phyloP scores from a whole-genome alignment of 768 basidiomycete species.

The Xanthoconium stramineum region DNA sequence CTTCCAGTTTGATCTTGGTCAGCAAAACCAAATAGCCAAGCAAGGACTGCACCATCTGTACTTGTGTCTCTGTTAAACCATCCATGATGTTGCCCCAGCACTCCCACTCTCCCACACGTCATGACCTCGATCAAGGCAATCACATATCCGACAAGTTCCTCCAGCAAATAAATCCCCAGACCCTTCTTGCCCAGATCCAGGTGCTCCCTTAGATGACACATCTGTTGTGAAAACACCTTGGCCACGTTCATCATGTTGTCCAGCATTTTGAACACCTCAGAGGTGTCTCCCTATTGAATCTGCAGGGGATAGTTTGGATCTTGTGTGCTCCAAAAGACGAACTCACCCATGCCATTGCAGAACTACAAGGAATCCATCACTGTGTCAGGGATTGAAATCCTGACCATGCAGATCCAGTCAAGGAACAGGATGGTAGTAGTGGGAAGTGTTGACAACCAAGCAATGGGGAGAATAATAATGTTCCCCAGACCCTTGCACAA shows the following conservation, averaged over 20 bases:
- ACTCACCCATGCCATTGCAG: constrained; percentile 80
- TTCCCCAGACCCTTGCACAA: constrained; percentile 97
- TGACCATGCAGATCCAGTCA: constrained; percentile 87
- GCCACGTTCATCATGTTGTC: constrained; percentile 80
- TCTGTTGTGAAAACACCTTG: constrained; percentile 80
- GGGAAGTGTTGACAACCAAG: constrained; percentile 42
- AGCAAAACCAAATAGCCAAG: constrained; percentile 66
- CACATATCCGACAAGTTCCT: constrained; percentile 89
- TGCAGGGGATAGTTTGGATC: constrained; percentile 65
- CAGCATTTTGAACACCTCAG: constrained; percentile 74
- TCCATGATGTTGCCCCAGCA: constrained; percentile 59
- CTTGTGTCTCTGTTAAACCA: constrained; percentile 62
- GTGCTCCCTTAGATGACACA: constrained; percentile 75
- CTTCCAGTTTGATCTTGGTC: constrained; percentile 65
- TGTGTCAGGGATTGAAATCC: constrained; percentile 81
- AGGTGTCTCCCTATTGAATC: constrained; percentile 51
- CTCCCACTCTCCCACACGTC: constrained; percentile 57
- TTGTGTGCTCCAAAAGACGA: constrained; percentile 85
- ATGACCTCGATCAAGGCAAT: constrained; percentile 78
- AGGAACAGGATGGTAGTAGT: constrained; percentile 62
- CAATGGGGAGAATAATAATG: constrained; percentile 84
- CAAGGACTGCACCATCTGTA: constrained; percentile 73
- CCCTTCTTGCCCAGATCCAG: constrained; percentile 74
- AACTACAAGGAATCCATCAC: constrained; percentile 70
- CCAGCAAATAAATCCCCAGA: constrained; percentile 84